phyloP scores from a whole-genome alignment of 1,284 basidiomycete genomes.

The Ceratobasidium sp. region DNA sequence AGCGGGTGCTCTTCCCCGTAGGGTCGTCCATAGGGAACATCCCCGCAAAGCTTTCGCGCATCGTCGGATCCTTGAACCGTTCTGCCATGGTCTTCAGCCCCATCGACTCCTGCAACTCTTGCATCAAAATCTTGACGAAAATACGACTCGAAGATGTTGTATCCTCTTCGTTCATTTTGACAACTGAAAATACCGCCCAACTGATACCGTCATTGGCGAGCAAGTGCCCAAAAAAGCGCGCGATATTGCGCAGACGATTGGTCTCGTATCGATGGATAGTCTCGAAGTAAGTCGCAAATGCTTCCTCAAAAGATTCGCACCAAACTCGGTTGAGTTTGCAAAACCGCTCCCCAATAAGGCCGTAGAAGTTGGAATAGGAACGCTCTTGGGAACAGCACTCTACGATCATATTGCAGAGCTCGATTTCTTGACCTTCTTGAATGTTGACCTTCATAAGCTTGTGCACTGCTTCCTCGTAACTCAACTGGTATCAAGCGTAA shows the following conservation, averaged over 20 bases:
- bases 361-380: conserved; percentile 96
- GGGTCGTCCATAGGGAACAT: conserved; percentile 98
- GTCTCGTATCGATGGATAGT: conserved; percentile 99
- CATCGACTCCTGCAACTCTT: conserved; percentile 94
- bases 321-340: conserved; percentile 95
- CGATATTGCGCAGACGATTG: conserved; percentile 97
- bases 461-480: conserved; percentile 99
- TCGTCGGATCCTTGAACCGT: conserved; percentile 88
- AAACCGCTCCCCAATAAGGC: conserved; percentile 95
- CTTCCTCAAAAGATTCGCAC: conserved; percentile 90
- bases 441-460: conserved; percentile 96
- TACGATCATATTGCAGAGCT: conserved; percentile 98
- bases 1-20: conserved; percentile 85
- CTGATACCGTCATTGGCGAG: conserved; percentile 88
- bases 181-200: conserved; percentile 86
- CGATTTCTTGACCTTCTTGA: conserved; percentile 94
- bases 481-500: conserved; percentile 65
- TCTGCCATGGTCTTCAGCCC: conserved; percentile 87
- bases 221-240: conserved; percentile 94
- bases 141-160: conserved; percentile 97
- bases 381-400: conserved; percentile 99
- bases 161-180: conserved; percentile 98
- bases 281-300: conserved; percentile 92
- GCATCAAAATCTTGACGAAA: conserved; percentile 96
- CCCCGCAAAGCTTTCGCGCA: conserved; percentile 78